Percentiles rank a stretch among this genome's conserved stretches.
Evolutionary conservation across 495 filamentous ascomycete species (phyloP).

Genomic region (Ramalina intermedia): DNA sequence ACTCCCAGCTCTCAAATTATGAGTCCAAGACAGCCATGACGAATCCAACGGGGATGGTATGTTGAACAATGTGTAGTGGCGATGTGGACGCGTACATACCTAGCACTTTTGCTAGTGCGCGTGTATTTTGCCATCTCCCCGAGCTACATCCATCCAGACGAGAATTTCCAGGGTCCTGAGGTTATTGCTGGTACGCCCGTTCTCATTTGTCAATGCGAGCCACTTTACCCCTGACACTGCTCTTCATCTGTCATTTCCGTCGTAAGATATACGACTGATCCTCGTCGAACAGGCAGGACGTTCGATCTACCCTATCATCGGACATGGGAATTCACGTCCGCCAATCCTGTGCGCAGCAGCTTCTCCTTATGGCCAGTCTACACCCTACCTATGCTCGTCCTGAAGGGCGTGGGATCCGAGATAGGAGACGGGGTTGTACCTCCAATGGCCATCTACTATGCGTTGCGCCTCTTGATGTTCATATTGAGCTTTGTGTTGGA

Average conservation of each 20-base stretch:
- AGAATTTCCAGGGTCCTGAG: conserved; percentile 97
- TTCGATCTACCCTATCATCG: conserved; percentile 72
- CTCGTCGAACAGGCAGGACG: conserved; percentile 50
- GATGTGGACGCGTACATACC: conserved; percentile 89
- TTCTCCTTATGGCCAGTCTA: conserved; percentile 94
- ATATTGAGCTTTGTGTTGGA: conserved; percentile 86
- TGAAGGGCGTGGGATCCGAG: conserved; percentile 60
- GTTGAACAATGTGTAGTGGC: neutral
- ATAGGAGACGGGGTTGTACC: conserved; percentile 33
- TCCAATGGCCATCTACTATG: conserved; percentile 70
- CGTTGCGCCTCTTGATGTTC: conserved; percentile 78
- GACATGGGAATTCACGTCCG: conserved; percentile 91
- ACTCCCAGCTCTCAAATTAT: neutral
- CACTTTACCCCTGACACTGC: neutral
- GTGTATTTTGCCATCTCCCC: conserved; percentile 88
- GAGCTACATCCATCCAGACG: conserved; percentile 95
- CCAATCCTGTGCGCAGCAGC: conserved; percentile 75
- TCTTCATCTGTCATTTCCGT: neutral
- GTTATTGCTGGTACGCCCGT: conserved; percentile 77
- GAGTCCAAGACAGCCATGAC: neutral
- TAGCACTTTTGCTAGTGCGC: conserved; percentile 71
- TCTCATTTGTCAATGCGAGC: neutral
- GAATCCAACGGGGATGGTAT: conserved; percentile 6
- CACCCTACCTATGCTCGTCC: conserved; percentile 76
- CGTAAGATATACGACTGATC: neutral